Evolutionary conservation across 1,139 yeast genomes (phyloP), one percentile per base, ranked within the genome.

Genomic region (Nakaseomyces kungkrabaensis): DNA sequence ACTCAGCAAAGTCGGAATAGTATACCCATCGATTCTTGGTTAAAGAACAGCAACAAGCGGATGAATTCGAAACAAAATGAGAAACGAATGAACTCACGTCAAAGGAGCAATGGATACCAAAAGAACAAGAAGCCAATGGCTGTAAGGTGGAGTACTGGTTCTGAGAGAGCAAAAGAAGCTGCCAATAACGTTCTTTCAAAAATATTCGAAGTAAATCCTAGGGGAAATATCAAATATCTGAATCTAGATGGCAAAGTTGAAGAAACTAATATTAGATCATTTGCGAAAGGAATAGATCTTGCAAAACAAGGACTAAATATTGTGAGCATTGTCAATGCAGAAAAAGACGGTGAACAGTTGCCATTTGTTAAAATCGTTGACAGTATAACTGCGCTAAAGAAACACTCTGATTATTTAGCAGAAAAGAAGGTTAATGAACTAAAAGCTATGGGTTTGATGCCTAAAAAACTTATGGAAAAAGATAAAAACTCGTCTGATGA

Each of bases 381-480:
- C 29, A 63, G 65, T 26, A 56, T 60, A 47, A 51, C 55, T 1
- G 75, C 74, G 0, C 54, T 73, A 47, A 70, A 67, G 51, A 66
- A 63, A 31, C 72, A 69, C 48, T 63, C 70, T 1, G 75, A 74
- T n/a, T 63, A 67, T 50, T 59, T 69, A n/a, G 69, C 73, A 0
- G 57, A 58, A 45, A 60, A 59, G 34, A 64, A 63, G 41, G 61
- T 66, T 26, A 60, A 65, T 50, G 65, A 68, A 47, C 58, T 64
- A 52, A 62, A 46, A 42, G 62, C 51, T 50, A 58, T 44, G 56
- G 65, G 61, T 51, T 51, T 56, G 1, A 50, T 52, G 37, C 48
- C 52, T 37, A 54, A 58, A 26, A 55, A 27, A 24, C 32, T 29
- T 27, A 53, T 31, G 50, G 43, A 36, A 17, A 47, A 37, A 4